Base-by-base conservation (phyloP, 1,139 yeast genomes). In the Candida sp. region DNA sequence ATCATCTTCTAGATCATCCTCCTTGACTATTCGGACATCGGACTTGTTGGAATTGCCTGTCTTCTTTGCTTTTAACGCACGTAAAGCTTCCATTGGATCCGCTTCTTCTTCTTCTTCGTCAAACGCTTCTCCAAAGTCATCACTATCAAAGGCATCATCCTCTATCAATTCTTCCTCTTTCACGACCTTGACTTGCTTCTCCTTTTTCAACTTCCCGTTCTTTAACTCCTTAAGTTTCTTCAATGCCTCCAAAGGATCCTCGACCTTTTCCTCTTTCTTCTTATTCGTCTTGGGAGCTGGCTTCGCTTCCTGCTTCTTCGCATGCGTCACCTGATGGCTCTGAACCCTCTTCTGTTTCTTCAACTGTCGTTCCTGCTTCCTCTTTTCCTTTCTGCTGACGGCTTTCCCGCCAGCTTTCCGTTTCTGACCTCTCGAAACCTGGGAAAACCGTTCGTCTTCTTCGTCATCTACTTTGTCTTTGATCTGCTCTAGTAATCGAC, bases 401-500 rank as follows among this genome's bases (percentile, higher is more conserved):
- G 57, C 58, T 42, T 54, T 61, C 34, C 58, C 65, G 7, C 22
- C 38, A 28, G 42, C 28, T 55, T 57, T 68, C 56, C 67, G 65
- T 67, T 67, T 75, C n/a, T 42, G 22, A 9, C 44, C 46, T 28
- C 38, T 25, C 57, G 72, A 71, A 48, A 61, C 63, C 37, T 76
- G 59, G 23, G 60, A 52, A 53, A 58, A 72, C 48, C 74, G 55
- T 5, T 58, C 53, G 49, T 72, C 75, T 49, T 77, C 72, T 26
- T 71, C 72, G 22, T 49, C 49, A 33, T 50, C 48, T 23, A 77
- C 82, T 22, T 66, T 72, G 26, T 65, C 69, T 54, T 81, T 77
- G 54, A 90, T 78, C 63, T 85, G 86, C 56, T 89, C 94, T 47
- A 90, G 65, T 37, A 90, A 66, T 17, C 73, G 69, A 1, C 88